Base-by-base conservation (phyloP, 805 yeast genomes). In the Naumovozyma baii region DNA sequence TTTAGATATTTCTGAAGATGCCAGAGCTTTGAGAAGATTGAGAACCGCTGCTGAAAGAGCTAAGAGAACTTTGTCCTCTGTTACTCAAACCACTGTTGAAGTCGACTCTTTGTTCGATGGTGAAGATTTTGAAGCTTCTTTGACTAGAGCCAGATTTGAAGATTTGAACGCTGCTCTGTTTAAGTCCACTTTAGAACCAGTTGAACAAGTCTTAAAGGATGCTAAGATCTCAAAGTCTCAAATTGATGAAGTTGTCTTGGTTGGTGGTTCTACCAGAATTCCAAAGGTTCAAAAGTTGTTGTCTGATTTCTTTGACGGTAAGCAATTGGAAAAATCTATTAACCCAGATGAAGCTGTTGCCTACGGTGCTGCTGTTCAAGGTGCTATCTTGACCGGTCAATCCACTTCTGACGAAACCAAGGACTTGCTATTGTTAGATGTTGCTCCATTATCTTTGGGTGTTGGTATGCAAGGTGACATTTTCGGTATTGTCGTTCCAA, bases 261-360 rank as follows among this genome's bases (percentile, higher is more conserved):
- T 87, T 59, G 96, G 96, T 78, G 96, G 96, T 73, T 88, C 96
- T 50, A 87, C 96, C 69, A 86, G 96, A 82, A 88, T 88, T 72
- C 96, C 96, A 76, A 88, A 86, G 82, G 83, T 88, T 65, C 96
- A 88, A 73, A 85, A 84, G 70, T 74, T 87, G 68, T 80, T 87
- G 52, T 80, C 94, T 49, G 96, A 87, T 72, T 87, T 77, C 84
- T 87, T 87, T 60, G 92, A 86, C 62, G 96, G 96, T 69, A 88
- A 88, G 77, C 88, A 85, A 70, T 83, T 86, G 67, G 92, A 85
- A 73, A 88, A 85, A 75, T 82, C 94, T 54, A 88, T 87, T 70
- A 87, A 87, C 87, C 96, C 96, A 55, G 96, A 87, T 75, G 96
- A 87, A 77, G 96, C 96, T 64, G 96, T 87, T 68, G 96, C 96